Conservation (phyloP, 495 filamentous ascomycete species). For the Delitschia confertaspora region DNA sequence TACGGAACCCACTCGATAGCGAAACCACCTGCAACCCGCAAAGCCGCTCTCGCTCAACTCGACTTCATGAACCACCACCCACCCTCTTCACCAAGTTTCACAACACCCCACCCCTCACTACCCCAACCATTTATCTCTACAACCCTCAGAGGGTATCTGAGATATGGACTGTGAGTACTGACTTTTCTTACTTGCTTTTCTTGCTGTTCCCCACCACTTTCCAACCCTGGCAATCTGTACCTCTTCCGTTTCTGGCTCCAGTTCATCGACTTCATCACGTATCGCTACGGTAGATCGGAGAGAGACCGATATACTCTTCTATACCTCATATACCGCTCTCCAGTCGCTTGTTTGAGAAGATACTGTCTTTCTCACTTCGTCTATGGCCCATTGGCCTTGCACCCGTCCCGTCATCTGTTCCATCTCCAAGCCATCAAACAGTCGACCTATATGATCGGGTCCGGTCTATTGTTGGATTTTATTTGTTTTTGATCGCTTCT, state of each 20-base stretch:
- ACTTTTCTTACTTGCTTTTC: conserved; percentile 4
- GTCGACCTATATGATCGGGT: conserved; percentile 17
- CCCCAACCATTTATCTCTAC: conserved; percentile 7
- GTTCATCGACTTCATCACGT: conserved; percentile 28
- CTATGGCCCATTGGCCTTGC: conserved; percentile 23
- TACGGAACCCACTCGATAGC: too few relatives aligned
- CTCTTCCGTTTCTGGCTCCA: conserved; percentile 9
- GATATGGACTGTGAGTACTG: conserved; percentile 35
- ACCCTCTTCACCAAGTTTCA: too few relatives aligned
- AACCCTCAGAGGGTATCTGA: conserved; percentile 23
- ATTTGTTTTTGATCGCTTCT: conserved; percentile 19
- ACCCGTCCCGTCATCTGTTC: conserved; percentile 1
- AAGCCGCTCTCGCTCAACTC: too few relatives aligned
- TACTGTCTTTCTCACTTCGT: conserved; percentile 2
- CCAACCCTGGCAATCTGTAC: not conserved
- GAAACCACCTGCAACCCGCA: too few relatives aligned
- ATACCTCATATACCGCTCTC: conserved; percentile 1
- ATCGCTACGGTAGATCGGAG: conserved; percentile 10
- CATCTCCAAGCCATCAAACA: conserved; percentile 25
- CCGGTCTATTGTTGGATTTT: conserved; percentile 4
- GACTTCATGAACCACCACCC: conserved; percentile 11
- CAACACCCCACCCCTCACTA: conserved; percentile 2
- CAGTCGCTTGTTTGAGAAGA: not conserved
- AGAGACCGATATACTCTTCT: conserved; percentile 2
- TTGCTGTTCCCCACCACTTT: conserved; percentile 4